These are phyloP conservation scores for Dendrobium huoshanense DNA, from an alignment of 106 monocot species.

Conservation along the genomic window DNA sequence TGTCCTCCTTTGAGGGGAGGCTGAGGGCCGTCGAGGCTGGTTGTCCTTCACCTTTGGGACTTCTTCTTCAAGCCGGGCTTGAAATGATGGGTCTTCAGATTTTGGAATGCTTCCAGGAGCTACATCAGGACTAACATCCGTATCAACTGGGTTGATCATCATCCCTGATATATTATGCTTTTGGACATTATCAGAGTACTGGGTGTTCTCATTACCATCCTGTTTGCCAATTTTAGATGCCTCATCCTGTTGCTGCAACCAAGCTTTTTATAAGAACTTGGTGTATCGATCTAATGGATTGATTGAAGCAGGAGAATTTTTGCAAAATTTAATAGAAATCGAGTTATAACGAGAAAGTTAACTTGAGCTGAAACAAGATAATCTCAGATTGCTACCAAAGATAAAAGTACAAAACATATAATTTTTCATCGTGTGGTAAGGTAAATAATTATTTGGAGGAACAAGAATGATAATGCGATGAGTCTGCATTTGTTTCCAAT, in stretches of 20 bases:
- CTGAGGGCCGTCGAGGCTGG: background rate
- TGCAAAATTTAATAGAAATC: background rate
- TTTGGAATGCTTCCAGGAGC: background rate
- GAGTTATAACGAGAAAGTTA: background rate
- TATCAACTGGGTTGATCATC: background rate
- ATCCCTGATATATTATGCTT: background rate
- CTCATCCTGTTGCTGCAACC: background rate
- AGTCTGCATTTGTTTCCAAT: too few species aligned
- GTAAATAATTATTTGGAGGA: too few species aligned
- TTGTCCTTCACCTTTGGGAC: background rate
- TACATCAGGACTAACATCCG: background rate
- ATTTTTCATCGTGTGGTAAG: too few species aligned
- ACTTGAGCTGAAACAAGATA: too few species aligned
- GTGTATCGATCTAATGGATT: background rate
- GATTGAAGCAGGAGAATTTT: background rate
- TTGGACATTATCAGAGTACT: background rate
- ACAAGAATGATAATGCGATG: too few species aligned
- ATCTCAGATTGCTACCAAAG: background rate
- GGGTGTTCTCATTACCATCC: background rate
- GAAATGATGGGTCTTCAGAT: background rate
- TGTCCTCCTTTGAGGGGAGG: constrained; percentile 15
- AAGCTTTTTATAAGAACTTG: background rate
- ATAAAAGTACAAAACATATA: background rate
- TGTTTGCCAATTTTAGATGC: background rate
- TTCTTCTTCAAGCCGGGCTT: too few species aligned